phyloP scores from a whole-genome alignment of 768 basidiomycete genomes.

The Lentinula lateritia region DNA sequence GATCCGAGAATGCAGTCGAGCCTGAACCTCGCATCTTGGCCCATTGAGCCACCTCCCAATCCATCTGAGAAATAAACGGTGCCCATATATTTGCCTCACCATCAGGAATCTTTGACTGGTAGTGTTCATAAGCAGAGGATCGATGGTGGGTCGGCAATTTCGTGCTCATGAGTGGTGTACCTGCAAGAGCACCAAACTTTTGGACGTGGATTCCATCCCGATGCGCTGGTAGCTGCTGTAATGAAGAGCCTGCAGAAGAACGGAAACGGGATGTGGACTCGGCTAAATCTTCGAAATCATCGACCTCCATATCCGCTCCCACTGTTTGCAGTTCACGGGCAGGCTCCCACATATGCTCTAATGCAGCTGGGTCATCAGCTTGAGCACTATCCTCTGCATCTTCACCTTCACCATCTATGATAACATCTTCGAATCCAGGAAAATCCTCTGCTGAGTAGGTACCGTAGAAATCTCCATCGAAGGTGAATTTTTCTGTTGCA shows the following conservation, averaged over 20 bases:
- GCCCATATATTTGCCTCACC: constrained; percentile 5
- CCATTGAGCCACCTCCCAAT: constrained; percentile 18
- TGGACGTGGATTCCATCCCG: constrained; percentile 1
- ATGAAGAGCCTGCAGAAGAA: background rate
- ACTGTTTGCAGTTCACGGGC: too few species aligned
- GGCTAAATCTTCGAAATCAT: too few species aligned
- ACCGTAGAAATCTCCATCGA: constrained; percentile 8
- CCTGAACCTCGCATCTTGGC: constrained; percentile 21
- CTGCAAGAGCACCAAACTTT: background rate
- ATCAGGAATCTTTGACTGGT: background rate
- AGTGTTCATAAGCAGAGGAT: background rate
- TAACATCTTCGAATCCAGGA: background rate
- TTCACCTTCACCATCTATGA: background rate
- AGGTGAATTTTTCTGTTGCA: background rate
- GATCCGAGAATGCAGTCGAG: constrained; percentile 10
- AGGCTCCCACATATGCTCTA: too few species aligned
- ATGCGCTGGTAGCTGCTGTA: background rate
- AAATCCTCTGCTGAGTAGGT: constrained; percentile 5
- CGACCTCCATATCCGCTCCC: background rate
- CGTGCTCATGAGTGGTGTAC: background rate
- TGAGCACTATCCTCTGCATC: background rate
- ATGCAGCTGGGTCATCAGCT: too few species aligned
- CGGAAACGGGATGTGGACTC: background rate
- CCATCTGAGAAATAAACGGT: constrained; percentile 15
- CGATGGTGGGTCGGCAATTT: background rate